phyloP scores from a whole-genome alignment of 2,329 filamentous ascomycete genomes.

The Phoma sp. region DNA sequence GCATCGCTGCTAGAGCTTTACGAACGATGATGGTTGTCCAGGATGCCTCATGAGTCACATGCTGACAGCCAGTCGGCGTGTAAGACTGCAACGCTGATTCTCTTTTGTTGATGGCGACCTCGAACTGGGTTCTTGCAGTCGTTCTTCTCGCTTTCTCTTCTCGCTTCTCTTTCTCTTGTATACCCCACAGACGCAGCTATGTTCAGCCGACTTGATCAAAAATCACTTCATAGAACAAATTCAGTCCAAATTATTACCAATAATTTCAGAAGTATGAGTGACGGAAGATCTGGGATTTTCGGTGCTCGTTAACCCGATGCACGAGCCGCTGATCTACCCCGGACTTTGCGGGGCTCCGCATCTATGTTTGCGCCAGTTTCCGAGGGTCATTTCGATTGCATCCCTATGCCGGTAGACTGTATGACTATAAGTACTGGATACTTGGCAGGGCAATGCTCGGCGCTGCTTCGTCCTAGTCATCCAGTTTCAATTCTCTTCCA shows the following conservation, averaged over 20 bases:
- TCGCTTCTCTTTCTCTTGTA: background rate
- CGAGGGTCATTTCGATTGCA: background rate
- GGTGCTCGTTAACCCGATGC: slow-evolving; percentile 8
- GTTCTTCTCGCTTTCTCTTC: background rate
- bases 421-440: slow-evolving; percentile 3
- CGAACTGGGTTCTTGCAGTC: no score
- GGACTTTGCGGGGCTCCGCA: slow-evolving; percentile 20
- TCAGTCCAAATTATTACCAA: no score
- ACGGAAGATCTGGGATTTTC: slow-evolving; percentile 14
- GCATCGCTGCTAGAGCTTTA: slow-evolving; percentile 17
- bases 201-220: background rate
- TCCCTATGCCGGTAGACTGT: background rate
- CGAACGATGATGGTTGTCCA: background rate
- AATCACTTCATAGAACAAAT: background rate
- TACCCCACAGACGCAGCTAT: background rate
- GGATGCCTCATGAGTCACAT: no score
- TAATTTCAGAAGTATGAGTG: background rate
- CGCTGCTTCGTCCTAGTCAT: background rate
- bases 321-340: background rate
- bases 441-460: slow-evolving; percentile 6
- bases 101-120: no score
- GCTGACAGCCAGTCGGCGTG: no score
- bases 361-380: background rate
- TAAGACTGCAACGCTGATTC: no score
- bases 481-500: background rate